Evolutionary conservation across 257 asterid genomes (phyloP), one percentile per base, ranked within the genome.

Genomic region (Nemophila menziesii): DNA sequence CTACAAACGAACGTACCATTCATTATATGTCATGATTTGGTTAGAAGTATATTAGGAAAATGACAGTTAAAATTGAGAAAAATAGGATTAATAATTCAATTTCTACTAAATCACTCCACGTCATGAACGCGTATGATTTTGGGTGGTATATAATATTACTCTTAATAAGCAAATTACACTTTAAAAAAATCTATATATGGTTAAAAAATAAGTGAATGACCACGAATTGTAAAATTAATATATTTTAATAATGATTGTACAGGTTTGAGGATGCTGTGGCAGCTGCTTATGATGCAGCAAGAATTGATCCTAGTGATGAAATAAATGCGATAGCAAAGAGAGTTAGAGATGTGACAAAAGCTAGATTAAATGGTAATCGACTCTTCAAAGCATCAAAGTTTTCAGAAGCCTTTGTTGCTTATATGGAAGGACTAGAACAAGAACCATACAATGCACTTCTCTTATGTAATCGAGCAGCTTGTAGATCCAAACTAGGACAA

Each of bases 251-350:
- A 18, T 40, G 54, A 33, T 11, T 57, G 2, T 12, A 50, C 59
- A 79, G 86, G 68, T 80, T 80, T 48, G 92, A 76, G 43, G 86
- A 76, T 61, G 92, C 86, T 7, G 62, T 63, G 22, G 21, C 43
- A 41, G 46, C 48, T 33, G 67, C 71, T 45, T 53, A 69, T 45
- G 57, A 63, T 5, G 83, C 86, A 29, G 57, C 65, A 16, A 19
- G 29, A 41, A 49, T 80, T 5, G 65, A 65, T 59, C n/a, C 71
- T 5, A 64, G 73, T 17, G 42, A 51, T 8, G 65, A 70, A 51
- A 16, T 46, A 48, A 57, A 36, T 18, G 34, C 20, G 8, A 49
- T 49, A 7, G 55, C 61, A 4, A 68, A 58, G 40, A 73, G 42
- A 56, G 54, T 68, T 10, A 24, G 37, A 36, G 50, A 52, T 1